These are phyloP conservation scores for Malus asiatica DNA, from an alignment of 306 rosid genomes.

Conservation along the genomic window DNA sequence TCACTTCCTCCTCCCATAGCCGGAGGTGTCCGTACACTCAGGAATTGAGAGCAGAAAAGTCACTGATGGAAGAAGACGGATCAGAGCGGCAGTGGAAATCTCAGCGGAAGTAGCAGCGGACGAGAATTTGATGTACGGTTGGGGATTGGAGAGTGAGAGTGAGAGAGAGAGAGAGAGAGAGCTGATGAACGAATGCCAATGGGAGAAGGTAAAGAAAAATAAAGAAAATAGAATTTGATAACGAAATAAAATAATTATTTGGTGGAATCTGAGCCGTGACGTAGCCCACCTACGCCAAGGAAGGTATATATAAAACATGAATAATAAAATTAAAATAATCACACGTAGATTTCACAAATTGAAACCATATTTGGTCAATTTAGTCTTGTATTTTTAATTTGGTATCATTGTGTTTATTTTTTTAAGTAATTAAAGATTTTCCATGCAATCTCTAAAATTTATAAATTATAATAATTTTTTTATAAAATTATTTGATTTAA, in stretches of 20 bases:
- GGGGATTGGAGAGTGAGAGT: not conserved
- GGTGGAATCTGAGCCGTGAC: slow-evolving; percentile 1
- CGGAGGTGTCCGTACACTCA: slow-evolving; percentile 1
- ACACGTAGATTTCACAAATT: too few species aligned
- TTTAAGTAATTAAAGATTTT: too few species aligned
- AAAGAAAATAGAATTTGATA: not conserved
- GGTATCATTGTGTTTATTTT: too few species aligned
- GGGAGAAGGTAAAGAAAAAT: not conserved
- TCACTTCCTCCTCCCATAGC: slow-evolving; percentile 67
- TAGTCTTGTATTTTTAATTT: too few species aligned
- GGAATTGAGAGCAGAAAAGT: not conserved
- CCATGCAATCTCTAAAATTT: too few species aligned
- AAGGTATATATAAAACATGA: slow-evolving; percentile 20
- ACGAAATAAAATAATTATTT: not conserved
- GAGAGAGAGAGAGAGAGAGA: slow-evolving; percentile 2
- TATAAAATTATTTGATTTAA: too few species aligned
- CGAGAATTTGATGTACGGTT: slow-evolving; percentile 16
- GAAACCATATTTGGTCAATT: too few species aligned
- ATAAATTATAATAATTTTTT: too few species aligned
- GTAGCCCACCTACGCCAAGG: slow-evolving; percentile 27
- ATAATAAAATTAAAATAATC: too few species aligned
- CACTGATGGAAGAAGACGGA: not conserved
- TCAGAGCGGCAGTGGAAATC: slow-evolving; percentile 9
- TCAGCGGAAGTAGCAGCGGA: not conserved
- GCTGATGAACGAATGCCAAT: not conserved